These are phyloP conservation scores for Apophysomyces variabilis DNA, from an alignment of 371 early-diverging fungal species.

Conservation along the genomic window DNA sequence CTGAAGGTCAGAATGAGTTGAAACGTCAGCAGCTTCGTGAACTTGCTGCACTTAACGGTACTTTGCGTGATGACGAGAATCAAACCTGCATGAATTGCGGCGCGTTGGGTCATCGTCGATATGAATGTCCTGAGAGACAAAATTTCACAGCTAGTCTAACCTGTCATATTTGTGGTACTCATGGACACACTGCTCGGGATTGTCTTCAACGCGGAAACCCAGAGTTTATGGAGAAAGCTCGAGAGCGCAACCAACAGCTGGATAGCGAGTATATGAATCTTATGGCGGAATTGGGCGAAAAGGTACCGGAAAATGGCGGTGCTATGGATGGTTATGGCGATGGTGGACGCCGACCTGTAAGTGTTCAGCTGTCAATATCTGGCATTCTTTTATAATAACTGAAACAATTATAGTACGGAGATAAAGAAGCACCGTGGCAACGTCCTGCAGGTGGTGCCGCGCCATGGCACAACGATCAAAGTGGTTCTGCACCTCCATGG, in stretches of 20 bases:
- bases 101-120: slow-evolving; percentile 86
- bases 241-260: slow-evolving; percentile 81
- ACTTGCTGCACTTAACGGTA: slow-evolving; percentile 95
- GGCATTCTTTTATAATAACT: background rate
- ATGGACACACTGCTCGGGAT: slow-evolving; percentile 92
- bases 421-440: slow-evolving; percentile 59
- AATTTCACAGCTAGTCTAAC: slow-evolving; percentile 87
- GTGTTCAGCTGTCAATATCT: slow-evolving; percentile 11
- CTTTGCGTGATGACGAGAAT: slow-evolving; percentile 93
- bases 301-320: slow-evolving; percentile 47
- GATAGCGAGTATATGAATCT: slow-evolving; percentile 88
- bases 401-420: slow-evolving; percentile 4
- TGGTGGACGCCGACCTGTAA: slow-evolving; percentile 33
- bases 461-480: slow-evolving; percentile 41
- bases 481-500: slow-evolving; percentile 29
- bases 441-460: slow-evolving; percentile 43
- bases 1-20: slow-evolving; percentile 94
- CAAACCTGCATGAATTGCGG: slow-evolving; percentile 96
- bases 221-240: slow-evolving; percentile 65
- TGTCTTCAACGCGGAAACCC: slow-evolving; percentile 83
- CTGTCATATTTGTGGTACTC: slow-evolving; percentile 91
- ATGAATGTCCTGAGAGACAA: slow-evolving; percentile 89
- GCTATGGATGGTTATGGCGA: slow-evolving; percentile 17
- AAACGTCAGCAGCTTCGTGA: slow-evolving; percentile 94
- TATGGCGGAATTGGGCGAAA: slow-evolving; percentile 90